Percentiles rank a stretch among this genome's conserved stretches.
These are phyloP conservation scores for Logfia minima DNA, from an alignment of 129 eudicot species.

Conservation along the genomic window DNA sequence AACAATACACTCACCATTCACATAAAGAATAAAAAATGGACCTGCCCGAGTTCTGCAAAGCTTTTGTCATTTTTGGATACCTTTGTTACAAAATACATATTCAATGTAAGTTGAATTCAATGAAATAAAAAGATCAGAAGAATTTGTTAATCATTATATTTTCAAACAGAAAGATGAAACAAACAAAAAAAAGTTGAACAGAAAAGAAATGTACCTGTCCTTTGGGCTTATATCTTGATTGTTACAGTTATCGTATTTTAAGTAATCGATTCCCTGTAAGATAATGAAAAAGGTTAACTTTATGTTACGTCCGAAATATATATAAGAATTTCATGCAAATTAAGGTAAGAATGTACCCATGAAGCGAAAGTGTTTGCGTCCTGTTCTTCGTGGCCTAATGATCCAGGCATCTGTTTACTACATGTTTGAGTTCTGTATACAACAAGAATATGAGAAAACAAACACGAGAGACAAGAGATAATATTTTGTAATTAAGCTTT, in stretches of 20 bases:
- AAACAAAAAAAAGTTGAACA: background rate
- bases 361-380: constrained; percentile 96
- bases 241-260: constrained; percentile 84
- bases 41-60: constrained; percentile 76
- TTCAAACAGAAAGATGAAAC: background rate
- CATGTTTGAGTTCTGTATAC: constrained; percentile 71
- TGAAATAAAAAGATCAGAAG: background rate
- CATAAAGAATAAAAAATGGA: constrained; percentile 76
- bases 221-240: constrained; percentile 53
- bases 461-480: background rate
- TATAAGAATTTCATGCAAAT: background rate
- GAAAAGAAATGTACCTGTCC: constrained; percentile 42
- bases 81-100: constrained; percentile 36
- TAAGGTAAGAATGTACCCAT: constrained; percentile 48
- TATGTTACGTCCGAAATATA: background rate
- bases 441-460: background rate
- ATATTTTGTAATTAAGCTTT: background rate
- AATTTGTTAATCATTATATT: background rate
- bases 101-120: constrained; percentile 7
- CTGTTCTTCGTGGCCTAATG: constrained; percentile 82
- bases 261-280: constrained; percentile 73
- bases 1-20: constrained; percentile 66
- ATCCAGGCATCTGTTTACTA: constrained; percentile 82
- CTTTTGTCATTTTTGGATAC: constrained; percentile 82
- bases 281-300: background rate